Percentiles rank a stretch among this genome's conserved stretches.
Evolutionary conservation across 2,329 filamentous ascomycete genomes (phyloP).

Genomic region (Aspergillus glaucus): DNA sequence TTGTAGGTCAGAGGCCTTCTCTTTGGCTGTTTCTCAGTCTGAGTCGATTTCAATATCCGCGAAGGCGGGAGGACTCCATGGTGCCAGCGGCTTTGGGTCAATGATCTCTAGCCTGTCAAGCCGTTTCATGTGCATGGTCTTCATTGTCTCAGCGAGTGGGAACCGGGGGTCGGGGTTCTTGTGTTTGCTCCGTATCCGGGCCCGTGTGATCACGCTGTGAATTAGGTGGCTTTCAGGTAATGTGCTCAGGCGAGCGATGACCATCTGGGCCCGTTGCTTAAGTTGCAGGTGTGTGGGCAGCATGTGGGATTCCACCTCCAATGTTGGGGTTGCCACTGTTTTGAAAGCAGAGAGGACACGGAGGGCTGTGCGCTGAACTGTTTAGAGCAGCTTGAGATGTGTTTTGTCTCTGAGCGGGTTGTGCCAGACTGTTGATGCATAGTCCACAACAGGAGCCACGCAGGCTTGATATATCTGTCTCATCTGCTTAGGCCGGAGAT

Average conservation of each 20-base stretch:
- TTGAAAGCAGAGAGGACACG: conserved; percentile 5
- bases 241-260: conserved; percentile 7
- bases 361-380: neutral
- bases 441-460: neutral
- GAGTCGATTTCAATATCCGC: no score
- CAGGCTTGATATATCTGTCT: no score
- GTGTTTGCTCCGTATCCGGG: neutral
- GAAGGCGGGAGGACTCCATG: no score
- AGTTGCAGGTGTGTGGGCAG: neutral
- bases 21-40: no score
- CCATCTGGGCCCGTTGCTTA: conserved; percentile 5
- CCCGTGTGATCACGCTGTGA: conserved; percentile 5
- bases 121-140: conserved; percentile 10
- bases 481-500: no score
- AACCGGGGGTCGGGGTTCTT: neutral
- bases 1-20: no score
- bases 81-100: no score
- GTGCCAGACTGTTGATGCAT: neutral
- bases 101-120: no score
- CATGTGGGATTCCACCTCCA: conserved; percentile 13
- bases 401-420: neutral
- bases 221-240: conserved; percentile 11
- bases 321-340: conserved; percentile 30
- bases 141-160: conserved; percentile 6
- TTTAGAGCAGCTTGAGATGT: neutral